phyloP scores from a whole-genome alignment of 352 stramenopile genomes.

The Pythium biforme region DNA sequence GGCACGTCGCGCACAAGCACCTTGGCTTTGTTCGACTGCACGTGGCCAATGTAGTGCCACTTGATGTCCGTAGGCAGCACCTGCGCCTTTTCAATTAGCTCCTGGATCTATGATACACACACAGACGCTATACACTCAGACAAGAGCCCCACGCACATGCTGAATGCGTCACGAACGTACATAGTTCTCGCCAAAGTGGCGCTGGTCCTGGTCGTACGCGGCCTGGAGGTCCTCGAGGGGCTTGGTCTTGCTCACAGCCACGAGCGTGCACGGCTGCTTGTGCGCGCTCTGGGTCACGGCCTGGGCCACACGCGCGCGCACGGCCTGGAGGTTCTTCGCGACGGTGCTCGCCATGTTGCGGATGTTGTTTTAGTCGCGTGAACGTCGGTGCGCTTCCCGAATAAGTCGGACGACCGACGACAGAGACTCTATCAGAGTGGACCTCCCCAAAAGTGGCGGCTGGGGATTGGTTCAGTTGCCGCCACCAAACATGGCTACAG shows the following conservation, averaged over 20 bases:
- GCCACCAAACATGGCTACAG: conserved; percentile 8
- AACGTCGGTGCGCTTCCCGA: background rate
- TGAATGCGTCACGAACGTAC: conserved; percentile 36
- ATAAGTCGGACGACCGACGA: background rate
- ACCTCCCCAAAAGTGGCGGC: background rate
- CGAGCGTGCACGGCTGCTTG: conserved; percentile 70
- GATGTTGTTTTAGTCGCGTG: background rate
- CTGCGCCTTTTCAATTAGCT: conserved; percentile 94
- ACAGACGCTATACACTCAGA: too few relatives aligned
- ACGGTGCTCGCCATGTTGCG: conserved; percentile 26
- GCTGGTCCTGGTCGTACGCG: conserved; percentile 90
- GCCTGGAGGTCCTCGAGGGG: conserved; percentile 84
- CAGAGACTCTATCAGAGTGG: background rate
- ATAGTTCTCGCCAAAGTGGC: conserved; percentile 99
- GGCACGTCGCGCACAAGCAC: conserved; percentile 87
- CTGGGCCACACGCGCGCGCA: conserved; percentile 60
- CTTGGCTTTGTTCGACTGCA: conserved; percentile 99
- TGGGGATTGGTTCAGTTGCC: background rate
- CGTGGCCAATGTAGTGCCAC: conserved; percentile 99
- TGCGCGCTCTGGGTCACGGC: conserved; percentile 54
- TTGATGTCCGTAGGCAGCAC: conserved; percentile 87
- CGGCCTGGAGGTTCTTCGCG: conserved; percentile 55
- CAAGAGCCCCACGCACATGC: too few relatives aligned
- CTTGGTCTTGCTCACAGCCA: conserved; percentile 96
- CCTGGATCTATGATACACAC: conserved; percentile 78